phyloP scores from a whole-genome alignment of 2,329 filamentous ascomycete genomes.

The Arthroderma sp. region DNA sequence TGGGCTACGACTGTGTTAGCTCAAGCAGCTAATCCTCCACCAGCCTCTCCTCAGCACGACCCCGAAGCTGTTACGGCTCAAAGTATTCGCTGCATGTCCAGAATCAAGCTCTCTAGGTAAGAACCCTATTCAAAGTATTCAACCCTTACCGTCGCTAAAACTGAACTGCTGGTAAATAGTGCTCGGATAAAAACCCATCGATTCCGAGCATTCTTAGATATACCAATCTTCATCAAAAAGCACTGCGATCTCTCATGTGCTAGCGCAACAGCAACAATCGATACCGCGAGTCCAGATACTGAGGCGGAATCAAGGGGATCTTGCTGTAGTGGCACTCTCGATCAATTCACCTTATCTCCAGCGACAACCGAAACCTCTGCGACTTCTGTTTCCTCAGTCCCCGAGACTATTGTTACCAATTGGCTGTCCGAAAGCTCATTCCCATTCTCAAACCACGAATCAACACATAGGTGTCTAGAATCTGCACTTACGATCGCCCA shows the following conservation, averaged over 20 bases:
- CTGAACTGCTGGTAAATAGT: constrained; percentile 14
- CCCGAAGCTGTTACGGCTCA: constrained; percentile 26
- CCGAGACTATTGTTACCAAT: constrained; percentile 6
- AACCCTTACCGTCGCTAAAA: not conserved
- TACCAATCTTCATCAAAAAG: constrained; percentile 33
- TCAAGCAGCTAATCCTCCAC: constrained; percentile 18
- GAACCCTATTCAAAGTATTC: not conserved
- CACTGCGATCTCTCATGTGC: constrained; percentile 28
- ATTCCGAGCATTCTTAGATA: constrained; percentile 34
- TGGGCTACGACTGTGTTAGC: constrained; percentile 26
- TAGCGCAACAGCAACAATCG: not conserved
- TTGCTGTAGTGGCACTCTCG: constrained; percentile 22
- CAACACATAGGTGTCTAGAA: constrained; percentile 28
- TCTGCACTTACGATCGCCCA: constrained; percentile 29
- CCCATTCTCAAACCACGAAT: constrained; percentile 29
- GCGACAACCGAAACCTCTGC: constrained; percentile 19
- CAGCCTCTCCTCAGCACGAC: constrained; percentile 16
- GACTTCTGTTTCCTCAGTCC: constrained; percentile 20
- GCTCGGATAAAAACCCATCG: constrained; percentile 34
- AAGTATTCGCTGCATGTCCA: constrained; percentile 28
- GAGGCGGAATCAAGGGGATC: constrained; percentile 2
- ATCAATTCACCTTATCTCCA: constrained; percentile 16
- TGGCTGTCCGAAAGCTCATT: constrained; percentile 19
- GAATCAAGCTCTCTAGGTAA: constrained; percentile 33
- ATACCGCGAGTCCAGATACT: constrained; percentile 5